phyloP scores from a whole-genome alignment of 2,329 filamentous ascomycete genomes.

The Calonectria ilicicola region DNA sequence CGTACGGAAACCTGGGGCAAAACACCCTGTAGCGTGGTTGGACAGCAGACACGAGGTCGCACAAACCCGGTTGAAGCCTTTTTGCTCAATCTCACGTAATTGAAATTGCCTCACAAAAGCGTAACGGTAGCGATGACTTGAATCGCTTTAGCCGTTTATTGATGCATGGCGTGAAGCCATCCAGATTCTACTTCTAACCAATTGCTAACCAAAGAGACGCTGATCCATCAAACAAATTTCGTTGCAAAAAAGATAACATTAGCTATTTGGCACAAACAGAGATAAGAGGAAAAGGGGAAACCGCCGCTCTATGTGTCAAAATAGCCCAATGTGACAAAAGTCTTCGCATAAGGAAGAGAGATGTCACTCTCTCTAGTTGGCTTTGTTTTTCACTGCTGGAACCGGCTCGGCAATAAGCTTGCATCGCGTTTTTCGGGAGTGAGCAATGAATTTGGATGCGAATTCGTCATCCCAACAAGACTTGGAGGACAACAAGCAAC shows the following conservation, averaged over 20 bases:
- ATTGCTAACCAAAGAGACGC: too few relatives aligned
- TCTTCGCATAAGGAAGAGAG: too few relatives aligned
- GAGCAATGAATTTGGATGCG: neutral
- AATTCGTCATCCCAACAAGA: neutral
- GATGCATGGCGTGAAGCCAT: neutral
- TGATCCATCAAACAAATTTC: too few relatives aligned
- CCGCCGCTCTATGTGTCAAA: too few relatives aligned
- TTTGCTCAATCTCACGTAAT: neutral
- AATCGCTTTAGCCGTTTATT: neutral
- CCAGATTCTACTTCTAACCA: too few relatives aligned
- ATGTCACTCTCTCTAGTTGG: too few relatives aligned
- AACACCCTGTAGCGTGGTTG: constrained; percentile 26
- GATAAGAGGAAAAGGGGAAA: too few relatives aligned
- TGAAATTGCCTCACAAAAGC: neutral
- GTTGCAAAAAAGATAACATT: too few relatives aligned
- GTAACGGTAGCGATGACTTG: neutral
- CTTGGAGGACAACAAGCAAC: neutral
- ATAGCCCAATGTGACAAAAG: too few relatives aligned
- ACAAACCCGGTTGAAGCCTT: constrained; percentile 15
- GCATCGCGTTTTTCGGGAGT: neutral
- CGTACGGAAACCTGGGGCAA: neutral
- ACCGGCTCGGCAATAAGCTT: neutral
- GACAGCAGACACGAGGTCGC: constrained; percentile 43
- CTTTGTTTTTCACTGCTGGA: neutral
- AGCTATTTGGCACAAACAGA: too few relatives aligned